Conservation (phyloP, 805 yeast genomes). For the Kodamaea jinghongensis region DNA sequence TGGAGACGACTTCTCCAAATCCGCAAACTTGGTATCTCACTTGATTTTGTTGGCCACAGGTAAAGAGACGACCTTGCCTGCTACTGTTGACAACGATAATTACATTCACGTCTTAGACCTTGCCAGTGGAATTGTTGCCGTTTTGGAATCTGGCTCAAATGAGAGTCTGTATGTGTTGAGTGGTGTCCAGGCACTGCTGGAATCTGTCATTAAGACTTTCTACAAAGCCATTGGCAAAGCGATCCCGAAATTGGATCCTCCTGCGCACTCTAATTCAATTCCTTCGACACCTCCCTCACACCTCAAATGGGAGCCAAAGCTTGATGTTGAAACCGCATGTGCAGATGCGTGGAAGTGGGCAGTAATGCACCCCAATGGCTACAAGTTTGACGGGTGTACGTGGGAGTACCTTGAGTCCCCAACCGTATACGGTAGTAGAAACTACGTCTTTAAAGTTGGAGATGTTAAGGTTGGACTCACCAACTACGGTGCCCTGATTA, state of each 20-base stretch:
- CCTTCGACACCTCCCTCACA: too few species aligned
- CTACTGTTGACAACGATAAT: slow-evolving; percentile 79
- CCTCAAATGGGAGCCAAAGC: slow-evolving; percentile 59
- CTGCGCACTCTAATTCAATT: too few species aligned
- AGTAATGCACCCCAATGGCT: slow-evolving; percentile 64
- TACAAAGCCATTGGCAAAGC: not conserved
- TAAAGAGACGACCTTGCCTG: slow-evolving; percentile 60
- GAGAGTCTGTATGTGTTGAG: not conserved
- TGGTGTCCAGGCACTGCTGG: not conserved
- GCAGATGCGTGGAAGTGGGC: slow-evolving; percentile 79
- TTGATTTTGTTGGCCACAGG: slow-evolving; percentile 78
- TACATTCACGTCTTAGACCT: slow-evolving; percentile 80
- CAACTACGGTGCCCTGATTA: slow-evolving; percentile 53
- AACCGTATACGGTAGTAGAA: slow-evolving; percentile 28
- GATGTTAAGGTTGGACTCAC: slow-evolving; percentile 40
- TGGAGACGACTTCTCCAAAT: slow-evolving; percentile 79
- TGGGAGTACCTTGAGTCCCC: slow-evolving; percentile 29
- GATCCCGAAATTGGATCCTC: too few species aligned
- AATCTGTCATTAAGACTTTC: not conserved
- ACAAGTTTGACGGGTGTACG: slow-evolving; percentile 28
- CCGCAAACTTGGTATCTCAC: slow-evolving; percentile 72
- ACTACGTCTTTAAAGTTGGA: slow-evolving; percentile 34
- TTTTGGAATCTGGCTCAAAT: slow-evolving; percentile 44
- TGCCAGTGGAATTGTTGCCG: slow-evolving; percentile 74
- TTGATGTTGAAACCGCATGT: slow-evolving; percentile 62